phyloP scores from a whole-genome alignment of 768 basidiomycete genomes.

The Lactifluus echinatus region DNA sequence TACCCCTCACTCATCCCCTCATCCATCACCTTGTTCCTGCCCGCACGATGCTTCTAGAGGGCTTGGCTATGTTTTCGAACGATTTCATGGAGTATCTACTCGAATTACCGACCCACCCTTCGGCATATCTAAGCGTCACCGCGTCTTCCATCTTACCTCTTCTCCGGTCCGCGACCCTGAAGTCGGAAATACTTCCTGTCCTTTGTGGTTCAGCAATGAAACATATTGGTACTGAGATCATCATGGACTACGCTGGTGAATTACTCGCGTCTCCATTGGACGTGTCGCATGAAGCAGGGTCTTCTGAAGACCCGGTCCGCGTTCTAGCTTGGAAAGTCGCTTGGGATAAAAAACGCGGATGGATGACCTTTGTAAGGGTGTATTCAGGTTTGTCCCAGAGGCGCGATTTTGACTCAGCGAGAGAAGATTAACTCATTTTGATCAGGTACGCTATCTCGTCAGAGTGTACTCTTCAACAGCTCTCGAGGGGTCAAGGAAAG shows the following conservation, averaged over 20 bases:
- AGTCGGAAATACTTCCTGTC: slow-evolving; percentile 63
- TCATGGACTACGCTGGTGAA: slow-evolving; percentile 77
- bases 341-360: slow-evolving; percentile 76
- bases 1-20: slow-evolving; percentile 59
- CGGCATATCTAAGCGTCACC: slow-evolving; percentile 57
- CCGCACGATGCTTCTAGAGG: slow-evolving; percentile 64
- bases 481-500: slow-evolving; percentile 64
- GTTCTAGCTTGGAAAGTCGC: slow-evolving; percentile 82
- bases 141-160: slow-evolving; percentile 45
- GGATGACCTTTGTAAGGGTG: slow-evolving; percentile 89
- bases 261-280: slow-evolving; percentile 73
- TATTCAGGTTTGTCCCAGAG: slow-evolving; percentile 58
- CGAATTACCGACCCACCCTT: slow-evolving; percentile 43
- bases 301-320: slow-evolving; percentile 42
- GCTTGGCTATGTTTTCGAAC: slow-evolving; percentile 72
- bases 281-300: slow-evolving; percentile 39
- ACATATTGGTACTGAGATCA: slow-evolving; percentile 70
- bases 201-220: slow-evolving; percentile 77
- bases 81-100: slow-evolving; percentile 71
- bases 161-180: slow-evolving; percentile 59
- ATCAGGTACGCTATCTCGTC: slow-evolving; percentile 59
- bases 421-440: slow-evolving; percentile 1
- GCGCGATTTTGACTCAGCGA: neutral
- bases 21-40: slow-evolving; percentile 57
- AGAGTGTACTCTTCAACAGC: slow-evolving; percentile 53